Evolutionary conservation across 371 early-diverging fungal genomes (phyloP).

Genomic region (Conidiobolus incongruus): DNA sequence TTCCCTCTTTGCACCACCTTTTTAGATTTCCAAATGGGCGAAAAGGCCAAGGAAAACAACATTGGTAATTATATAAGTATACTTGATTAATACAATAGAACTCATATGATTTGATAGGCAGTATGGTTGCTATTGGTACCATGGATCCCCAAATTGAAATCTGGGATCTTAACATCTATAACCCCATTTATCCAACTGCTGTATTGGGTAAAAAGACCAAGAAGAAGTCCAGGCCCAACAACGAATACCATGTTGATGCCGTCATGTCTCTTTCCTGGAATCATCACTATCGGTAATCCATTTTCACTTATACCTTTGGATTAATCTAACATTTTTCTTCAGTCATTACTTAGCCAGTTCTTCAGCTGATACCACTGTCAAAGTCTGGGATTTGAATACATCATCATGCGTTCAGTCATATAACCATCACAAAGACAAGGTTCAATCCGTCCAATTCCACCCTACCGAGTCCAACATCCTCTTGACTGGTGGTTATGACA

Average conservation of each 20-base stretch:
- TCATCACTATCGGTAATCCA: conserved; percentile 30
- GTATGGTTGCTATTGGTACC: conserved; percentile 83
- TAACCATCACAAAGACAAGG: conserved; percentile 69
- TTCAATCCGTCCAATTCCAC: conserved; percentile 78
- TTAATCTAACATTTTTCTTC: neutral
- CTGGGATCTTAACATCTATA: conserved; percentile 85
- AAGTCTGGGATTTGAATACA: conserved; percentile 79
- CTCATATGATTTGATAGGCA: conserved; percentile 15
- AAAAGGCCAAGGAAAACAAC: conserved; percentile 22
- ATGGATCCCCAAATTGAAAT: conserved; percentile 93
- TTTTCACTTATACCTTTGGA: neutral
- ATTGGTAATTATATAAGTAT: conserved; percentile 32
- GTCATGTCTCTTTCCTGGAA: conserved; percentile 89
- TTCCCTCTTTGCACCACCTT: conserved; percentile 90
- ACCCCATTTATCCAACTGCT: conserved; percentile 71
- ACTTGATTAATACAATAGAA: neutral
- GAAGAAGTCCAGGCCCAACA: conserved; percentile 29
- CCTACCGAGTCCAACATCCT: conserved; percentile 65
- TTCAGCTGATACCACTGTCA: conserved; percentile 88
- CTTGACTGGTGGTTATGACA: conserved; percentile 75
- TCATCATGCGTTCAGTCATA: conserved; percentile 48
- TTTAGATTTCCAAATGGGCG: conserved; percentile 58
- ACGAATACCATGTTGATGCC: conserved; percentile 75
- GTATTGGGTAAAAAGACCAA: conserved; percentile 51
- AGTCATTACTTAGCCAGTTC: conserved; percentile 71